These are phyloP conservation scores for Ascochyta viciae-villosae DNA, from an alignment of 2,329 filamentous ascomycete species.

Conservation along the genomic window DNA sequence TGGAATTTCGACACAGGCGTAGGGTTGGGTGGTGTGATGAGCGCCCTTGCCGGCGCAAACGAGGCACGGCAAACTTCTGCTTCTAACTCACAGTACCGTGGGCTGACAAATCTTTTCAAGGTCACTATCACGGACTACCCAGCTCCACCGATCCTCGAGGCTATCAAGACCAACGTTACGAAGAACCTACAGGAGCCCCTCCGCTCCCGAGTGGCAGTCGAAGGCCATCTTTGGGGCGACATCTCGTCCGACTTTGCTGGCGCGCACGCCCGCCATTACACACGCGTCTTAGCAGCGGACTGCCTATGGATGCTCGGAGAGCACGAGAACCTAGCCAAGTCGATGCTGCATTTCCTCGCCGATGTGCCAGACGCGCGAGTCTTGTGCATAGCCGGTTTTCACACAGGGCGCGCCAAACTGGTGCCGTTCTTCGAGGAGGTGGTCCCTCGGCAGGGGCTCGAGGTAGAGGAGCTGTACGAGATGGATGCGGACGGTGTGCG, in stretches of 20 bases:
- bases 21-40: slow-evolving; percentile 57
- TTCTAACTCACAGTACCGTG: background rate
- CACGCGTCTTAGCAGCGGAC: slow-evolving; percentile 72
- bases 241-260: slow-evolving; percentile 52
- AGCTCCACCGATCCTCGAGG: slow-evolving; percentile 63
- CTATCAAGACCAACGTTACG: slow-evolving; percentile 64
- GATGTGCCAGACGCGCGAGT: slow-evolving; percentile 57
- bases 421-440: slow-evolving; percentile 68
- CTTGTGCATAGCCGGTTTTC: slow-evolving; percentile 74
- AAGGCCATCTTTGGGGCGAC: slow-evolving; percentile 72
- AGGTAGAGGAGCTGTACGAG: slow-evolving; percentile 72
- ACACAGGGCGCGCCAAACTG: slow-evolving; percentile 72
- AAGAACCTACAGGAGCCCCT: slow-evolving; percentile 57
- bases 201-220: slow-evolving; percentile 52
- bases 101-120: slow-evolving; percentile 29
- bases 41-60: slow-evolving; percentile 53
- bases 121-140: slow-evolving; percentile 74
- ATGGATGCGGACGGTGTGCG: slow-evolving; percentile 70
- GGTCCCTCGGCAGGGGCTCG: slow-evolving; percentile 58
- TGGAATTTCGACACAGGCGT: slow-evolving; percentile 46
- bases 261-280: slow-evolving; percentile 56
- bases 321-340: slow-evolving; percentile 69
- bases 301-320: slow-evolving; percentile 79
- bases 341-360: slow-evolving; percentile 68
- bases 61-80: slow-evolving; percentile 40